phyloP scores from a whole-genome alignment of 768 basidiomycete genomes.

The Pholiota conissans region DNA sequence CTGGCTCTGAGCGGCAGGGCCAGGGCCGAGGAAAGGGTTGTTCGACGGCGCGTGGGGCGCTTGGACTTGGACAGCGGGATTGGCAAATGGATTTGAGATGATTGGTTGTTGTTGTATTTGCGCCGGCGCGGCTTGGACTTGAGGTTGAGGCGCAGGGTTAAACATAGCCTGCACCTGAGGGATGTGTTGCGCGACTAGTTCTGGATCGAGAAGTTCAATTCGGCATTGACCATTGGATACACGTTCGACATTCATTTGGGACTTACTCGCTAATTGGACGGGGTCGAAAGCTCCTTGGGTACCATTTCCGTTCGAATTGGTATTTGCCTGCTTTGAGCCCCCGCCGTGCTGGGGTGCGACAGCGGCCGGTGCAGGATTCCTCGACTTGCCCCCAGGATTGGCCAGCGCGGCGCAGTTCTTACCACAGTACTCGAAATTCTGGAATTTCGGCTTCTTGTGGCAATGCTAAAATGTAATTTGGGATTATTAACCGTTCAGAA shows the following conservation, averaged over 20 bases:
- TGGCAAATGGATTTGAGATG: conserved; percentile 14
- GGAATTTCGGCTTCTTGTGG: conserved; percentile 59
- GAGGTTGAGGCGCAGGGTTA: conserved; percentile 1
- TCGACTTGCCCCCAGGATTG: conserved; percentile 24
- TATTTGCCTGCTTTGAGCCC: conserved; percentile 10
- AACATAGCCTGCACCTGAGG: conserved; percentile 45
- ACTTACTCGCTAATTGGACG: conserved; percentile 40
- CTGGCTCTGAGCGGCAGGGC: background rate
- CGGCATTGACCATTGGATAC: background rate
- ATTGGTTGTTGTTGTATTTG: conserved; percentile 5
- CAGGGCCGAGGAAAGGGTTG: conserved; percentile 30
- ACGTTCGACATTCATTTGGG: background rate
- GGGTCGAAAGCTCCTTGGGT: conserved; percentile 31
- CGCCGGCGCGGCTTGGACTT: conserved; percentile 3
- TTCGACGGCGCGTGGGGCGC: conserved; percentile 19
- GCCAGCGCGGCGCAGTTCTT: conserved; percentile 61
- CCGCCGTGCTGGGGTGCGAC: conserved; percentile 8
- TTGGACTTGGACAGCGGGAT: conserved; percentile 17
- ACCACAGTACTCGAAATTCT: conserved; percentile 60
- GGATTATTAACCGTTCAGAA: background rate
- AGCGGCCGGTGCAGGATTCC: conserved; percentile 8
- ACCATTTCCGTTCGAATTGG: conserved; percentile 16
- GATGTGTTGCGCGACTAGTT: conserved; percentile 46
- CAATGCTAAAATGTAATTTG: conserved; percentile 39
- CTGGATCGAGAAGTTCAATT: conserved; percentile 21